phyloP scores from a whole-genome alignment of 495 filamentous ascomycete genomes.

The Melanomma pulvis-pyrius region DNA sequence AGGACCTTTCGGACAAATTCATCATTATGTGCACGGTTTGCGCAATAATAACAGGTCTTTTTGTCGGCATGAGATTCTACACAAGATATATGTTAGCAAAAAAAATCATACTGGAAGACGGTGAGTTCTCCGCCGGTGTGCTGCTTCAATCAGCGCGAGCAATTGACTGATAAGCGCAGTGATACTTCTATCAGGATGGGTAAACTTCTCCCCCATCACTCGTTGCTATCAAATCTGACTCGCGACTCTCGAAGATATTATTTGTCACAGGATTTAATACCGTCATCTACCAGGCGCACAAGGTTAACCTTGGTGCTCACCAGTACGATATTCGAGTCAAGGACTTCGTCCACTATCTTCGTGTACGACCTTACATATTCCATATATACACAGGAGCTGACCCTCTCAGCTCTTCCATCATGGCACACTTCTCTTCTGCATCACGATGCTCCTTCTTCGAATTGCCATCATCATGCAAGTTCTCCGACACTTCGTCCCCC shows the following conservation, averaged over 20 bases:
- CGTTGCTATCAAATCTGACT: not conserved
- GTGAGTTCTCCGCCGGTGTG: not conserved
- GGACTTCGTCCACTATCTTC: slow-evolving; percentile 11
- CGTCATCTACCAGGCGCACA: not conserved
- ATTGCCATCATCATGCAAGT: slow-evolving; percentile 12
- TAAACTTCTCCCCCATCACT: not conserved
- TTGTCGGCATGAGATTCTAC: slow-evolving; percentile 7
- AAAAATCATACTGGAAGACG: slow-evolving; percentile 1
- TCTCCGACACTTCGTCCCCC: slow-evolving; percentile 11
- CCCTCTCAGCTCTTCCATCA: not conserved
- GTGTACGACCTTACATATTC: not conserved
- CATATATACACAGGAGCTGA: not conserved
- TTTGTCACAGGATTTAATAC: slow-evolving; percentile 1
- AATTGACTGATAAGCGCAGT: not conserved
- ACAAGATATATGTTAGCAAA: not conserved
- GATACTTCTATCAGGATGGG: slow-evolving; percentile 4
- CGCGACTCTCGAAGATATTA: not conserved
- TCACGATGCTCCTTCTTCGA: slow-evolving; percentile 3
- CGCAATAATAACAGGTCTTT: not conserved
- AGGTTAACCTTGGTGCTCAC: slow-evolving; percentile 3
- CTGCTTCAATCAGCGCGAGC: too few species aligned
- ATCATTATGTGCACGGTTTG: not conserved
- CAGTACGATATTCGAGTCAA: slow-evolving; percentile 1
- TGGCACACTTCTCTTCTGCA: slow-evolving; percentile 6
- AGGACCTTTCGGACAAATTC: not conserved